A percentile compares a stretch with the other conserved stretches of the same genome.
Evolutionary conservation across 805 yeast species (phyloP).

Genomic region (Cyberlindnera samutprakarnensis): DNA sequence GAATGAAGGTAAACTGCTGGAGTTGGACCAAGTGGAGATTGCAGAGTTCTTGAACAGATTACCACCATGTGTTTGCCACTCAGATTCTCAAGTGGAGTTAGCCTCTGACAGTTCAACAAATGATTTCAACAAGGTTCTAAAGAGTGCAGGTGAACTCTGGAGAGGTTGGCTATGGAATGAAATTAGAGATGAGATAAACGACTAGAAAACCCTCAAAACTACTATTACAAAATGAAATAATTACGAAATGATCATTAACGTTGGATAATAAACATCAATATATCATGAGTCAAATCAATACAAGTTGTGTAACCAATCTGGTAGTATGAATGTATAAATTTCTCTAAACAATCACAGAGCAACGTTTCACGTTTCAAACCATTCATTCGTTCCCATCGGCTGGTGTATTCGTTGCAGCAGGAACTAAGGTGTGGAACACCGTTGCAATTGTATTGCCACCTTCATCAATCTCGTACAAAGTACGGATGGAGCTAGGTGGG

Average conservation of each 20-base stretch:
- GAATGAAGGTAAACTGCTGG: slow-evolving; percentile 69
- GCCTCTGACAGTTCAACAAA: slow-evolving; percentile 32
- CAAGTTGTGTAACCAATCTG: no score
- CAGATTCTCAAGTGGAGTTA: slow-evolving; percentile 22
- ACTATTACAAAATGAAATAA: no score
- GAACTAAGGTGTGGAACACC: slow-evolving; percentile 21
- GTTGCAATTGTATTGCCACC: slow-evolving; percentile 21
- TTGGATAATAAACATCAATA: no score
- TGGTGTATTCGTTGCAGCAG: slow-evolving; percentile 25
- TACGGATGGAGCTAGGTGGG: slow-evolving; percentile 9
- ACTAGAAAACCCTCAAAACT: slow-evolving; percentile 2
- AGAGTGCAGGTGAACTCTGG: slow-evolving; percentile 85
- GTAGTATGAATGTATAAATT: no score
- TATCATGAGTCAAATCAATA: no score
- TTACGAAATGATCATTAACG: no score
- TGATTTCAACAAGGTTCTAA: slow-evolving; percentile 66
- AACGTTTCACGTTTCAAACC: no score
- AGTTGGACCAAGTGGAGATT: slow-evolving; percentile 86
- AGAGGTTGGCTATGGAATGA: slow-evolving; percentile 71
- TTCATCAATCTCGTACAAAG: slow-evolving; percentile 21
- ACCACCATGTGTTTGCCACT: slow-evolving; percentile 5
- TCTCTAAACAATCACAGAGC: no score
- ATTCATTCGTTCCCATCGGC: slow-evolving; percentile 29
- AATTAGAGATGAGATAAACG: slow-evolving; percentile 34
- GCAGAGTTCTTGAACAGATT: slow-evolving; percentile 62